phyloP scores from a whole-genome alignment of 495 filamentous ascomycete genomes.

The Pyronema domesticum region DNA sequence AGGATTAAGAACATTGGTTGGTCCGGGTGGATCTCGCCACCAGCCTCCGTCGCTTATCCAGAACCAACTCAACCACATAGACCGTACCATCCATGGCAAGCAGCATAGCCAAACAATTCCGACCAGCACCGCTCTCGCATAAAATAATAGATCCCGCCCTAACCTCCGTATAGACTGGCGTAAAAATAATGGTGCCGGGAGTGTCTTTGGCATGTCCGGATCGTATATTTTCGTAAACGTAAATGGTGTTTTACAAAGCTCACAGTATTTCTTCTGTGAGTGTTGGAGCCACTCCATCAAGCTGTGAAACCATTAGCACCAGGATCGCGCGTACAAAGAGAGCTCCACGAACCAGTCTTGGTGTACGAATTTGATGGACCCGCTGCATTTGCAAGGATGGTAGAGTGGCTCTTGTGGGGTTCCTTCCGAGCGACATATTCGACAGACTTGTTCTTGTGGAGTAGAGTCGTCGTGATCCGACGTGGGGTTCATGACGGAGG shows the following conservation, averaged over 20 bases:
- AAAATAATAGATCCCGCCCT: slow-evolving; percentile 49
- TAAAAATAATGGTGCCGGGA: slow-evolving; percentile 65
- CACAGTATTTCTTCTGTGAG: slow-evolving; percentile 97
- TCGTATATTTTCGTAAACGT: slow-evolving; percentile 95
- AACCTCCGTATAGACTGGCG: slow-evolving; percentile 55
- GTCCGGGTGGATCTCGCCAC: slow-evolving; percentile 25
- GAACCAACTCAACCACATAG: slow-evolving; percentile 80
- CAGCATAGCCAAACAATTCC: slow-evolving; percentile 71
- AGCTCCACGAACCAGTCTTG: slow-evolving; percentile 47
- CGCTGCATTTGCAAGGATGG: slow-evolving; percentile 95
- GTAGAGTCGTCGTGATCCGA: slow-evolving; percentile 14
- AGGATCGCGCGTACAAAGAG: background rate
- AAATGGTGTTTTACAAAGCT: slow-evolving; percentile 96
- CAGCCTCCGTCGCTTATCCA: slow-evolving; percentile 91
- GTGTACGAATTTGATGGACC: slow-evolving; percentile 95
- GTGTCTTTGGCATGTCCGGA: slow-evolving; percentile 67
- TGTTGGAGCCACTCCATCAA: slow-evolving; percentile 96
- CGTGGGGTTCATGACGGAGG: slow-evolving; percentile 21
- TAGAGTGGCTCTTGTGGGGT: slow-evolving; percentile 76
- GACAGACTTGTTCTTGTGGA: slow-evolving; percentile 47
- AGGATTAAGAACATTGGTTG: background rate
- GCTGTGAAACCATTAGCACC: slow-evolving; percentile 15
- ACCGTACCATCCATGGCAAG: slow-evolving; percentile 79
- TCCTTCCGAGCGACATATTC: slow-evolving; percentile 85
- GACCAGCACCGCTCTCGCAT: slow-evolving; percentile 61